phyloP scores from a whole-genome alignment of 192 early-diverging fungal species.

The Ramicandelaber brevisporus region DNA sequence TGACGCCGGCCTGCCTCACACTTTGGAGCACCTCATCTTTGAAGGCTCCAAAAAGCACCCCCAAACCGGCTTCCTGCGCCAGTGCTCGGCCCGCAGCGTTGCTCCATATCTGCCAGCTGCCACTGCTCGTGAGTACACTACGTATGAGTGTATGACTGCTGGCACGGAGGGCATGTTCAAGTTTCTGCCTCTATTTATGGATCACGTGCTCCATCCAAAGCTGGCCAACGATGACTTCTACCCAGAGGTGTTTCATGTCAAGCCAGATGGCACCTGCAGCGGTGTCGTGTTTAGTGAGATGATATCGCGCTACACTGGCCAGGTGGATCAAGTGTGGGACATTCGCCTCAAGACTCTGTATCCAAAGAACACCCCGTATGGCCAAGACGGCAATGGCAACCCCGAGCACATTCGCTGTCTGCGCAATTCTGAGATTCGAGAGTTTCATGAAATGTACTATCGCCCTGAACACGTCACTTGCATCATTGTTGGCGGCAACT shows the following conservation, averaged over 20 bases:
- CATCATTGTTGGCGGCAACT: too few species aligned
- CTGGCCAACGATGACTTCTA: conserved; percentile 42
- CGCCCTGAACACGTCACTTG: conserved; percentile 37
- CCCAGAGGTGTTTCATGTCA: conserved; percentile 59
- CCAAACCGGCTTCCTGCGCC: conserved; percentile 46
- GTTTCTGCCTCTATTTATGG: conserved; percentile 50
- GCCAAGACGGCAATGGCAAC: conserved; percentile 46
- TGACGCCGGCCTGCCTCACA: conserved; percentile 55
- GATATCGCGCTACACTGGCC: conserved; percentile 42
- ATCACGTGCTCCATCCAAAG: conserved; percentile 55
- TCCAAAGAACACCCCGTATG: conserved; percentile 25
- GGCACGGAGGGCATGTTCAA: conserved; percentile 44
- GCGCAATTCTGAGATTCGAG: conserved; percentile 42
- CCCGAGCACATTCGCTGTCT: conserved; percentile 41
- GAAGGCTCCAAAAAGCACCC: conserved; percentile 44
- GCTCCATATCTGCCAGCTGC: conserved; percentile 48
- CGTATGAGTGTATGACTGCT: conserved; percentile 33
- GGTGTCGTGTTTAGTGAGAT: conserved; percentile 65
- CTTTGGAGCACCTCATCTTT: conserved; percentile 60
- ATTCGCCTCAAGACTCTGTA: conserved; percentile 9
- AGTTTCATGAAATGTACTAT: conserved; percentile 53
- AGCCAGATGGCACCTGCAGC: conserved; percentile 34
- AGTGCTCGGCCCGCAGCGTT: conserved; percentile 42
- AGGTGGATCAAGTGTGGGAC: conserved; percentile 30
- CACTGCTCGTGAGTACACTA: conserved; percentile 28